Percentiles rank a stretch among this genome's conserved stretches.
Conservation (phyloP, 139 green algal species). For the Parachlorella kessleri region DNA sequence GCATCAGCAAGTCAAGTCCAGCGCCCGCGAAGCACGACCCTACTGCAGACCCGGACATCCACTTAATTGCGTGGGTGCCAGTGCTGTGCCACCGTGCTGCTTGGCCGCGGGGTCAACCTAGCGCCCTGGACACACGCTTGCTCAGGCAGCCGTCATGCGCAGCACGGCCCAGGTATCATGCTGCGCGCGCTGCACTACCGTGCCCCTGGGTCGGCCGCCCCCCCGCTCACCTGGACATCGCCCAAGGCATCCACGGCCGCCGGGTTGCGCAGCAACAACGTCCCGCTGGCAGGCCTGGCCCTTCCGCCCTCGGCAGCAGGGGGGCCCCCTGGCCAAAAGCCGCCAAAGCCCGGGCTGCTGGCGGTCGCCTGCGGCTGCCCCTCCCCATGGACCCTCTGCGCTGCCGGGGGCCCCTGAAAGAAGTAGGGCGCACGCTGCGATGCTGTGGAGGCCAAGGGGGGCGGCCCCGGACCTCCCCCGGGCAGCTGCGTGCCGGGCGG, state of each 20-base stretch:
- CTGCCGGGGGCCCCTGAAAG: background rate
- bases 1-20: no score
- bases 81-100: no score
- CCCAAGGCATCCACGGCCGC: slow-evolving; percentile 27
- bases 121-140: no score
- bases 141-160: background rate
- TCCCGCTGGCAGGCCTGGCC: background rate
- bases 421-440: slow-evolving; percentile 6
- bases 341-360: no score
- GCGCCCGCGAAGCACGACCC: no score
- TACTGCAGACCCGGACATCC: no score
- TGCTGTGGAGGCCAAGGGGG: background rate
- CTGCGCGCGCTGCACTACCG: background rate
- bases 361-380: no score
- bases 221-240: slow-evolving; percentile 24
- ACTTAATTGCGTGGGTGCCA: no score
- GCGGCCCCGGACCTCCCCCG: no score
- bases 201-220: background rate
- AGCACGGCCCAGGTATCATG: background rate
- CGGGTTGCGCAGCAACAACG: slow-evolving; percentile 21
- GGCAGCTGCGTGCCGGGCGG: no score
- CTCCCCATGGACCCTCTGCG: no score
- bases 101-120: background rate
- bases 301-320: background rate
- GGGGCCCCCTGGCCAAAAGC: background rate